phyloP scores from a whole-genome alignment of 2,329 filamentous ascomycete species.

The Hymenoscyphus salicellus region DNA sequence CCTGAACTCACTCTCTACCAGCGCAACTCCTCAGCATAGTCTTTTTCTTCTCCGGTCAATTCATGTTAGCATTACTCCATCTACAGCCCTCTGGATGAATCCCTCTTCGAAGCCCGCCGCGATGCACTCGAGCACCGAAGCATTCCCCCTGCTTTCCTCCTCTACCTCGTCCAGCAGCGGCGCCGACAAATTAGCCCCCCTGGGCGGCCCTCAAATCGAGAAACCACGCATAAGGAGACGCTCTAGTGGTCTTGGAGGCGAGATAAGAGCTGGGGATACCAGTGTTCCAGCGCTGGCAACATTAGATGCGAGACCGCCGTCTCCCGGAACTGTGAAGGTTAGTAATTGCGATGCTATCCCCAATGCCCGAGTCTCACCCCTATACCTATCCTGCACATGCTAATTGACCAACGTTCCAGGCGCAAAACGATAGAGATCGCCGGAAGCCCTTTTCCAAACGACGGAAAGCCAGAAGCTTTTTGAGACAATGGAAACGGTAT shows the following conservation, averaged over 20 bases:
- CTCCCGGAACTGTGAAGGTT: slow-evolving; percentile 30
- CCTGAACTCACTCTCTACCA: not conserved
- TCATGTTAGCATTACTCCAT: slow-evolving; percentile 1
- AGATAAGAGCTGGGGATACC: slow-evolving; percentile 50
- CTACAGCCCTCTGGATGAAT: slow-evolving; percentile 3
- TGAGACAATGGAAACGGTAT: slow-evolving; percentile 47
- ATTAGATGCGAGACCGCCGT: slow-evolving; percentile 33
- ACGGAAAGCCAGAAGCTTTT: slow-evolving; percentile 35
- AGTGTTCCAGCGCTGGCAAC: slow-evolving; percentile 50
- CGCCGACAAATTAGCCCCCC: slow-evolving; percentile 27
- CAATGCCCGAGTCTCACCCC: slow-evolving; percentile 5
- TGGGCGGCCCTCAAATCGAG: slow-evolving; percentile 22
- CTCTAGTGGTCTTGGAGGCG: slow-evolving; percentile 48
- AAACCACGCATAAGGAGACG: slow-evolving; percentile 40
- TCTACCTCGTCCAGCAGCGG: not conserved
- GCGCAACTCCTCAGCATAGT: not conserved
- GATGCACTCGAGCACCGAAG: slow-evolving; percentile 24
- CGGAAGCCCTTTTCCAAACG: slow-evolving; percentile 36
- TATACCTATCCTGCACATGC: slow-evolving; percentile 12
- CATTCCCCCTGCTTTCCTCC: slow-evolving; percentile 30
- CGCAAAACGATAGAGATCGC: slow-evolving; percentile 33
- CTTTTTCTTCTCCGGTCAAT: not conserved
- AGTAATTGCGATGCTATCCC: slow-evolving; percentile 7
- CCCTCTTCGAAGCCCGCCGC: slow-evolving; percentile 3
- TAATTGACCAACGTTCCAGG: slow-evolving; percentile 16